phyloP scores from a whole-genome alignment of 2,329 filamentous ascomycete species.

The Orbilia quercus region DNA sequence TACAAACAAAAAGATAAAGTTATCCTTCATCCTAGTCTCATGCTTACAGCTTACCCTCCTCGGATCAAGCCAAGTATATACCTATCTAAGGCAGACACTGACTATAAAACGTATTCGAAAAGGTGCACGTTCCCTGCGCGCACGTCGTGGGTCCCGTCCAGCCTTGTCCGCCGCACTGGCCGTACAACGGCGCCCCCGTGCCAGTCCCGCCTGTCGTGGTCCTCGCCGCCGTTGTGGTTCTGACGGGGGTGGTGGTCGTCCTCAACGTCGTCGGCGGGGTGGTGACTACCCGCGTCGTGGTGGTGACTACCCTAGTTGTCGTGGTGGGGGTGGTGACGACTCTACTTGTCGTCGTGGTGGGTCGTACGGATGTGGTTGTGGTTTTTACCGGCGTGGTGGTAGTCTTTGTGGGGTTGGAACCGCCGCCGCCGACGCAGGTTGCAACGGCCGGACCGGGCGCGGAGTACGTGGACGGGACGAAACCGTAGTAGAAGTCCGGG shows the following conservation, averaged over 20 bases:
- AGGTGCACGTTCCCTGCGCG: slow-evolving; percentile 45
- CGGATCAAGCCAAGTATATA: too few species aligned
- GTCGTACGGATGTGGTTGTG: neutral
- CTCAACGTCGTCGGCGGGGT: slow-evolving; percentile 14
- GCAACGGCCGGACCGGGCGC: slow-evolving; percentile 60
- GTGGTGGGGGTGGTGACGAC: slow-evolving; percentile 19
- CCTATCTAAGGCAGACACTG: slow-evolving; percentile 37
- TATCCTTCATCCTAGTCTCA: too few species aligned
- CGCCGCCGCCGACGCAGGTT: slow-evolving; percentile 55
- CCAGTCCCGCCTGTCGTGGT: slow-evolving; percentile 10
- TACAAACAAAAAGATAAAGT: slow-evolving; percentile 1
- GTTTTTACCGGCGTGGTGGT: slow-evolving; percentile 9
- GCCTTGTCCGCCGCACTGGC: slow-evolving; percentile 45
- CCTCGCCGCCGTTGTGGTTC: slow-evolving; percentile 22
- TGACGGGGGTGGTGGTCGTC: slow-evolving; percentile 20
- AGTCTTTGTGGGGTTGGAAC: slow-evolving; percentile 13
- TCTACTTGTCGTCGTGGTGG: slow-evolving; percentile 24
- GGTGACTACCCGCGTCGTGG: slow-evolving; percentile 32
- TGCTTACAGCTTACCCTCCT: too few species aligned
- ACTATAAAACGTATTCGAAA: slow-evolving; percentile 40
- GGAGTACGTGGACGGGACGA: slow-evolving; percentile 61
- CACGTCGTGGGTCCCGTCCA: slow-evolving; percentile 50
- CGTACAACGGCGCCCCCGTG: slow-evolving; percentile 39
- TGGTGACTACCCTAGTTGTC: slow-evolving; percentile 30
- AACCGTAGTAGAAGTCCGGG: slow-evolving; percentile 61